These are phyloP conservation scores for Teunomyces cretensis DNA, from an alignment of 805 yeast species.

Conservation along the genomic window DNA sequence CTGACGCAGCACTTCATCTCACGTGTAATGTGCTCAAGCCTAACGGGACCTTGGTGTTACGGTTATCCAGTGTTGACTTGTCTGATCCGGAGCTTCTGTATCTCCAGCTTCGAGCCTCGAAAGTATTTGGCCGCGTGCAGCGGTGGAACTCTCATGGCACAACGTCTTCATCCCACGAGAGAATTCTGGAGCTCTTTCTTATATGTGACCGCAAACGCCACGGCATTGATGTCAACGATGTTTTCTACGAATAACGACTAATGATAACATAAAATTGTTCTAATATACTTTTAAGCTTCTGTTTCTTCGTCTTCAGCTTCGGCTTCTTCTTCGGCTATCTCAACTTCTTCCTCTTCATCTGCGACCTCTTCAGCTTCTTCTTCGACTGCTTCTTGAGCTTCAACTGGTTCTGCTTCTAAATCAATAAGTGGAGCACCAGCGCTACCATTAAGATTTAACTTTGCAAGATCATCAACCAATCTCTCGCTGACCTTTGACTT, in stretches of 20 bases:
- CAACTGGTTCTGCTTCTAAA: conserved; percentile 8
- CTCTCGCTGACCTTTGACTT: conserved; percentile 62
- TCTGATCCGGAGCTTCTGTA: conserved; percentile 30
- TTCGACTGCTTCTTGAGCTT: conserved; percentile 5
- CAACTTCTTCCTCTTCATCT: conserved; percentile 39
- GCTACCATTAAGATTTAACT: conserved; percentile 16
- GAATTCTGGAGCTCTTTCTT: conserved; percentile 22
- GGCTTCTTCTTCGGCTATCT: conserved; percentile 11
- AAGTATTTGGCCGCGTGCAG: conserved; percentile 27
- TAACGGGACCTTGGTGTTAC: conserved; percentile 31
- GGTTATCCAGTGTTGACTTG: conserved; percentile 24
- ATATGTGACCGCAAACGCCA: conserved; percentile 27
- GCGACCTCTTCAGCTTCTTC: conserved; percentile 6
- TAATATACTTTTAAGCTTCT: conserved; percentile 2
- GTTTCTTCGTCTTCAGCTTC: conserved; percentile 23
- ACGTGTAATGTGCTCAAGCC: conserved; percentile 27
- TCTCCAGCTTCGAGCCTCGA: conserved; percentile 20
- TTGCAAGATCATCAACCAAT: conserved; percentile 44
- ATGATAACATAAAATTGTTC: conserved; percentile 5
- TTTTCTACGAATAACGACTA: conserved; percentile 3
- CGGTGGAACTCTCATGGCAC: conserved; percentile 15
- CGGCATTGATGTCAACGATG: conserved; percentile 9
- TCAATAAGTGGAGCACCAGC: conserved; percentile 14
- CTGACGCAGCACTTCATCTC: conserved; percentile 38
- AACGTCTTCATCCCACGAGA: conserved; percentile 1